Base-by-base conservation (phyloP, 1,139 yeast species). In the Protomyces arabidopsidicola region DNA sequence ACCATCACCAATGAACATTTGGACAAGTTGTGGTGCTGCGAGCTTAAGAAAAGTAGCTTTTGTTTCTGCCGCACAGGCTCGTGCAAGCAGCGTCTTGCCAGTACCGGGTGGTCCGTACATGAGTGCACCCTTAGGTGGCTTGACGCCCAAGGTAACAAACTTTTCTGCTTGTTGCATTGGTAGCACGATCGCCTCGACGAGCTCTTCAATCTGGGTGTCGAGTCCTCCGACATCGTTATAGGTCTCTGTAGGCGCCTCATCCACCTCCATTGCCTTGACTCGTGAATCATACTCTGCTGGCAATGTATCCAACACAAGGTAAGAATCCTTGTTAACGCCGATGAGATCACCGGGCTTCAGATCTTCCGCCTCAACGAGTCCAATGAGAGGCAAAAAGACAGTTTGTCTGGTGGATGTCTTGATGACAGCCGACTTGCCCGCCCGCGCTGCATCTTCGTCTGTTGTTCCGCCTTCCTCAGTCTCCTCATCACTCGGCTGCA, bases 21-120 rank as follows among this genome's bases (percentile, higher is more conserved):
- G 98, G 55, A 93, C 98, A 70, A 93, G 83, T 76, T 95, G 98
- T 20, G 99, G 98, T 59, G 98, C 99, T 0, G 98, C 98, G 68
- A 95, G 81, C 74, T 93, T 93, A 73, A 93, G 81, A 75, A 93
- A 93, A 0, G 98, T 93, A n/a, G 98, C 98, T 67, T 95, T 95
- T 0, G 97, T 88, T 76, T 93, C 98, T 4, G 98, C 98, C 14
- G 99, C 99, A 83, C 98, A 93, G 1, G 98, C 98, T 75, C 98
- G 84, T 4, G 99, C 99, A 70, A 93, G 81, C 68, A 93, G 81
- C 0, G 98, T 93, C 77, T 93, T 93, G 75, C 99, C 99, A 1
- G 99, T 93, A 73, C 99, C 99, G 60, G 99, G 99, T 18, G 99
- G 98, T 9, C 99, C 99, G 75, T 93, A 93, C 98, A 93, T 93